Evolutionary conservation across 1,284 basidiomycete genomes (phyloP).

Genomic region (Limonomyces culmigenus): DNA sequence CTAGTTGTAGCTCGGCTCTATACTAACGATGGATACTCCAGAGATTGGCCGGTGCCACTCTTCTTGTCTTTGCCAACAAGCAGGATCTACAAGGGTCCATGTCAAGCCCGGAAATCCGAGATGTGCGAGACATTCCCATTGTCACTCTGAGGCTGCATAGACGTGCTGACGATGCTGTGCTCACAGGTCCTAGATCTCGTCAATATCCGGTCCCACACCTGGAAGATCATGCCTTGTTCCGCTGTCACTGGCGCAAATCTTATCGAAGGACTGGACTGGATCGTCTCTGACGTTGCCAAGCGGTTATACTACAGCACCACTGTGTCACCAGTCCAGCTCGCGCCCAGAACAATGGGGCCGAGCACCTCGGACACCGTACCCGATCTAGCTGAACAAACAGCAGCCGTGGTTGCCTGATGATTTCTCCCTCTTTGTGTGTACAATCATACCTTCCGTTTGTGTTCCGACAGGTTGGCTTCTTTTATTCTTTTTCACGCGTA

Average conservation of each 20-base stretch:
- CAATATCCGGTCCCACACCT: slow-evolving; percentile 73
- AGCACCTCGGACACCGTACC: too few relatives aligned
- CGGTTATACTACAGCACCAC: slow-evolving; percentile 47
- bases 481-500: too few relatives aligned
- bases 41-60: slow-evolving; percentile 85
- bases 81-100: slow-evolving; percentile 88
- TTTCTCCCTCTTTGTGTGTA: too few relatives aligned
- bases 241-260: slow-evolving; percentile 82
- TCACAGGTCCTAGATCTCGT: slow-evolving; percentile 58
- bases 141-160: too few relatives aligned
- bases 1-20: slow-evolving; percentile 4
- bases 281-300: slow-evolving; percentile 79
- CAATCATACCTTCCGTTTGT: too few relatives aligned
- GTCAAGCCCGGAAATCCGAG: slow-evolving; percentile 65
- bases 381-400: too few relatives aligned
- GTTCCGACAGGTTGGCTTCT: too few relatives aligned
- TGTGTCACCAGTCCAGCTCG: neutral
- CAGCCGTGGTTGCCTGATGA: too few relatives aligned
- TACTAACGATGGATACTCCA: slow-evolving; percentile 16
- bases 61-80: slow-evolving; percentile 98
- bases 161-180: too few relatives aligned
- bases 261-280: slow-evolving; percentile 81
- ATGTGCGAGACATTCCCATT: slow-evolving; percentile 32
- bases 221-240: slow-evolving; percentile 86
- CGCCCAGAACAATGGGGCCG: too few relatives aligned